These are phyloP conservation scores for Leishmania braziliensis DNA, from an alignment of 208 protist genomes.

Conservation along the genomic window DNA sequence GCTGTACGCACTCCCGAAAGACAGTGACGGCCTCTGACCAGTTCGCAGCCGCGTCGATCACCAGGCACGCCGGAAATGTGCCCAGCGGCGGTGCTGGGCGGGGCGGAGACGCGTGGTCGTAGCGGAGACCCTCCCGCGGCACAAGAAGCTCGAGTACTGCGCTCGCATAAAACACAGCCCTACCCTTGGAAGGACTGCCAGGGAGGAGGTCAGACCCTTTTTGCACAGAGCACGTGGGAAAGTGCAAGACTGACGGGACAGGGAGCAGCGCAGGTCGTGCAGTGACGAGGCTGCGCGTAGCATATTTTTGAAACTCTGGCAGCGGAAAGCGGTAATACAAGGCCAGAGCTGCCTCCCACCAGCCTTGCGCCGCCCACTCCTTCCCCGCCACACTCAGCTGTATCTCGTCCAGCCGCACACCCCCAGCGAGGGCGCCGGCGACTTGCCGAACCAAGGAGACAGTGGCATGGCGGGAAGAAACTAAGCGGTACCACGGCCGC, in stretches of 20 bases:
- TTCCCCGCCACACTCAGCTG: conserved; percentile 58
- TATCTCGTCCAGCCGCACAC: conserved; percentile 62
- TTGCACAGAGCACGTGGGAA: background rate
- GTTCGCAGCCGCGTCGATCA: conserved; percentile 29
- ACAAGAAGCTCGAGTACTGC: conserved; percentile 22
- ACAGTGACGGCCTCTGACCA: conserved; percentile 45
- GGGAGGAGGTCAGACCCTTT: background rate
- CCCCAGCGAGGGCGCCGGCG: conserved; percentile 47
- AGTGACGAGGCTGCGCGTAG: conserved; percentile 39
- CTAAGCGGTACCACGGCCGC: conserved; percentile 20
- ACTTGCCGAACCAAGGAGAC: conserved; percentile 31
- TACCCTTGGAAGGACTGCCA: background rate
- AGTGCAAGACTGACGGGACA: background rate
- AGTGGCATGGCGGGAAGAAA: background rate
- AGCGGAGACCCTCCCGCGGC: conserved; percentile 15
- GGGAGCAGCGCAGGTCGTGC: conserved; percentile 11
- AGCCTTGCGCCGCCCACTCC: conserved; percentile 43
- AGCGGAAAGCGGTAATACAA: conserved; percentile 58
- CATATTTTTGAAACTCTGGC: conserved; percentile 61
- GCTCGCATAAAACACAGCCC: background rate
- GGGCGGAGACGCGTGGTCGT: background rate
- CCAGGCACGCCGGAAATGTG: conserved; percentile 20
- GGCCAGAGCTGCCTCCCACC: conserved; percentile 52
- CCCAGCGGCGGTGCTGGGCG: conserved; percentile 27
- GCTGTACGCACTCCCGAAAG: conserved; percentile 47